Base-by-base conservation (phyloP, 2,329 filamentous ascomycete genomes). In the Penicillium brevicompactum region DNA sequence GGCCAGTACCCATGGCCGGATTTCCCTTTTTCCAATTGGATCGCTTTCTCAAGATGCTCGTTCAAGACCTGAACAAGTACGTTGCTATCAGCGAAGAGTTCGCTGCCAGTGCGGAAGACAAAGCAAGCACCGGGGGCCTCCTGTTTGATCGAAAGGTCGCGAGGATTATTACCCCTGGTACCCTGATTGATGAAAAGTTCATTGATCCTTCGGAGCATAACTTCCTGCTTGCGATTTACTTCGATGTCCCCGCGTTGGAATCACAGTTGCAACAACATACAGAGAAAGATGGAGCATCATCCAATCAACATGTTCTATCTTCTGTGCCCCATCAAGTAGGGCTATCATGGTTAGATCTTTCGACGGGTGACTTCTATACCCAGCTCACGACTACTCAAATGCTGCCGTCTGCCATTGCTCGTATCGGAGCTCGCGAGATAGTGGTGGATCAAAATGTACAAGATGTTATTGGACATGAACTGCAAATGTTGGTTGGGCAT, bases 41-140 rank as follows among this genome's bases (percentile, higher is more conserved):
- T 69, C 87, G 92, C 22, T 97, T 92, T 72, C 84, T 99, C 64
- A 97, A 97, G 74, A 86, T 91, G 58, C 83, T 99, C 18, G 94
- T 99, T 3, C 89, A 96, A 71, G 94, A 97, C 69, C 78, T 94
- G 44, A 90, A 89, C 71, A 89, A 90, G 68, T 91, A 95, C 74
- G 94, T 99, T 58, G 94, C 94, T 46, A 89, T 99, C 60, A 92
- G 91, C 45, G 93, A 99, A 71, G 94, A 99, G 72, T 93, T 95
- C 65, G 86, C 89, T 16, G 90, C 94, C 67, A 82, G 86, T 60
- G 80, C 84, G 4, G 80, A 86, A 3, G 85, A 85, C 53, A 91
- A 85, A 73, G 78, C 88, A 61, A 93, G 88, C 69, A 83, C 86
- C 18, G 90, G 90, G 13, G 91, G 91, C 3, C 77, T 93, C 60